Evolutionary conservation across 2,329 filamentous ascomycete genomes (phyloP).

Genomic region (Phaeosphaeriaceae sp.): DNA sequence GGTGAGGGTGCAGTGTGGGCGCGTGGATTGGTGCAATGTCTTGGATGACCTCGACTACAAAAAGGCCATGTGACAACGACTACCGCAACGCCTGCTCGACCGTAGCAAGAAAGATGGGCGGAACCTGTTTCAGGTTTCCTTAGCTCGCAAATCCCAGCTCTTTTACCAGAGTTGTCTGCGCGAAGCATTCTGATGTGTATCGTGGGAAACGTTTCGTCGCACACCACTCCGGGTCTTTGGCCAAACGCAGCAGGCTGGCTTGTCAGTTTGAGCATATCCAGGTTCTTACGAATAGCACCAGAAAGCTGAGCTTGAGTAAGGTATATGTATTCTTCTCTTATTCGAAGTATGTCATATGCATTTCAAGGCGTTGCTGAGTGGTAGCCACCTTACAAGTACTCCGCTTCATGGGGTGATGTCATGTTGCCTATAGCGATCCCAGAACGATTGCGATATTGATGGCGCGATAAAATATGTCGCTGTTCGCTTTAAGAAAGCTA

Average conservation of each 20-base stretch:
- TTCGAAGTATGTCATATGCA: no score
- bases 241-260: no score
- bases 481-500: background rate
- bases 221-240: no score
- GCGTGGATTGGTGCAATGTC: constrained; percentile 39
- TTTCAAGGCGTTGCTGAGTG: no score
- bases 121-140: background rate
- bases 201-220: no score
- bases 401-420: background rate
- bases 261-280: no score
- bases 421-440: background rate
- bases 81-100: constrained; percentile 4
- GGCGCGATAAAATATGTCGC: background rate
- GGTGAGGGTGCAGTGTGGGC: constrained; percentile 31
- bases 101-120: background rate
- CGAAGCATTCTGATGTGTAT: background rate
- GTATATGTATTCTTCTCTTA: no score
- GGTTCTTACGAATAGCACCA: no score
- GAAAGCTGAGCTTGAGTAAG: no score
- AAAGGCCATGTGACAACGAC: constrained; percentile 30
- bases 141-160: background rate
- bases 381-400: background rate
- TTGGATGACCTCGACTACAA: constrained; percentile 38
- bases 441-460: no score
- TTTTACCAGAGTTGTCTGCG: background rate